Evolutionary conservation across 1,139 yeast genomes (phyloP), one percentile per base, ranked within the genome.

Genomic region (Protomyces pachydermus): DNA sequence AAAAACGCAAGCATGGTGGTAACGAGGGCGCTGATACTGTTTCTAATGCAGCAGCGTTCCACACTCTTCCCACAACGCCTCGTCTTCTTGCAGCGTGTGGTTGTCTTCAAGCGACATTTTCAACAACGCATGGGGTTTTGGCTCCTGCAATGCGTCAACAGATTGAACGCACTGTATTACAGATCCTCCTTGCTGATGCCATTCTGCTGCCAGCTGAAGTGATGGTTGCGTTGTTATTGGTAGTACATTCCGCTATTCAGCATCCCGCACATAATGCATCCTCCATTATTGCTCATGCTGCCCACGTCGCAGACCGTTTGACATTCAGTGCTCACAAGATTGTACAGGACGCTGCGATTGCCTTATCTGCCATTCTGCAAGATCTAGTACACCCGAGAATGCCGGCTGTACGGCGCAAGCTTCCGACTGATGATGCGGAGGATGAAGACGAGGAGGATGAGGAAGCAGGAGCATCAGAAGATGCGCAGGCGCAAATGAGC

Each of bases 1-100:
- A 42, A 28, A 54, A 54, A 38, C 38, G 62, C 28, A 58, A 58
- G 32, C 62, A 58, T 28, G 62, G 55, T 23, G 62, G 55, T n/a
- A 52, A 51, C 28, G 56, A 58, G 10, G 62, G 62, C 23, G 53
- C 56, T 4, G 62, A 58, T 34, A 37, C 42, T 34, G 46, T 52
- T 32, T 58, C 62, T 3, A 46, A 58, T 35, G 56, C 53, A 6
- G 16, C 62, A 28, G 51, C 54, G 9, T 58, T 58, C 18, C 62
- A 58, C 23, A 18, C 45, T 32, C 32, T 37, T 9, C 62, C 62
- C 18, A 16, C 42, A 6, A 34, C 54, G 16, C 38, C 37, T 9
- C 56, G 42, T 10, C 18, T 58, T 0, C n/a, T 25, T 18, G 39
- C 52, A 6, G 45, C 53, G 6, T 55, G 42, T 9, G 12, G 8